Conservation (phyloP, 192 early-diverging fungal species). For the Chytriomyces confervae region DNA sequence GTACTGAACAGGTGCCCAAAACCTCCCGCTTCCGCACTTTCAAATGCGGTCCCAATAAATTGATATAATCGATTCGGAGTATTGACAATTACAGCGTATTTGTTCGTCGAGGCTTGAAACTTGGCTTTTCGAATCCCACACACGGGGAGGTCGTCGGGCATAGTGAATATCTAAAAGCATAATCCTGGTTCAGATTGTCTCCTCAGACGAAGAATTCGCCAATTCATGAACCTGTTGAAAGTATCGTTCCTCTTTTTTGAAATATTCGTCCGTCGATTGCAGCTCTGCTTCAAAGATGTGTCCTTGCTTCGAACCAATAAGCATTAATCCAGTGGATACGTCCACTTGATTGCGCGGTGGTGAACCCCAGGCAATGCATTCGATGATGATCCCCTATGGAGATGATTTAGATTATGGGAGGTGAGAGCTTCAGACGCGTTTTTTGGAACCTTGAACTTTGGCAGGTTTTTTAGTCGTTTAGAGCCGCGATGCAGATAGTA, state of each 20-base stretch:
- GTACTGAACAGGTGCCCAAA: constrained; percentile 79
- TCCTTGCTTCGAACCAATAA: constrained; percentile 84
- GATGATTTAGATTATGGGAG: not conserved
- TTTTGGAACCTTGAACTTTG: constrained; percentile 72
- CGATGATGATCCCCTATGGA: constrained; percentile 73
- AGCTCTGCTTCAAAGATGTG: constrained; percentile 89
- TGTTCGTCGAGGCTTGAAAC: constrained; percentile 73
- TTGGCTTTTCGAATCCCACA: constrained; percentile 82
- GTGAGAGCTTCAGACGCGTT: not conserved
- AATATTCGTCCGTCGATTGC: constrained; percentile 83
- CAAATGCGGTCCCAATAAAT: constrained; percentile 71
- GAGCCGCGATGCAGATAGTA: constrained; percentile 88
- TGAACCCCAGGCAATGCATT: constrained; percentile 91
- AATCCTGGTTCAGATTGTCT: constrained; percentile 25
- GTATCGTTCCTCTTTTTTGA: constrained; percentile 82
- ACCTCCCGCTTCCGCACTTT: constrained; percentile 63
- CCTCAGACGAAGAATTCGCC: not conserved
- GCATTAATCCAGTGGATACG: constrained; percentile 77
- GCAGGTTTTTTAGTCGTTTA: constrained; percentile 80
- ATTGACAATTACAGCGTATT: constrained; percentile 80
- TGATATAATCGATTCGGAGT: constrained; percentile 92
- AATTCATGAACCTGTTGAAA: constrained; percentile 58
- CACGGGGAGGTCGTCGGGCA: constrained; percentile 76
- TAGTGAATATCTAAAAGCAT: constrained; percentile 62
- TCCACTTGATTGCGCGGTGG: constrained; percentile 50